A percentile compares a stretch with the other conserved stretches of the same genome.
Conservation (phyloP, 2,329 filamentous ascomycete species). For the Fusarium palustre region DNA sequence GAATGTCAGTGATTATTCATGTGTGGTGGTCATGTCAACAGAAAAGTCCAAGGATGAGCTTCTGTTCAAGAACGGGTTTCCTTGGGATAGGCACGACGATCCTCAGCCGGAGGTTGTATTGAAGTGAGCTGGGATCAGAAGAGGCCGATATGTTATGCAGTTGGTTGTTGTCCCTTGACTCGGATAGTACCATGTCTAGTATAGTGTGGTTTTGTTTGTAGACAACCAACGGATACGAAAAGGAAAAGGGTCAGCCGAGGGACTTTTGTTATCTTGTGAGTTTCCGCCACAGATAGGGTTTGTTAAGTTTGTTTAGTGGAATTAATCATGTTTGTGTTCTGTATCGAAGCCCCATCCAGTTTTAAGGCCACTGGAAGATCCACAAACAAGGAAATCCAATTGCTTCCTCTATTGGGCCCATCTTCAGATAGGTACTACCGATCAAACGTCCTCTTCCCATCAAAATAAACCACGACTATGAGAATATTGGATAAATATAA, state of each 20-base stretch:
- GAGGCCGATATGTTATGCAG: background rate
- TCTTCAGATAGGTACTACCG: too few species aligned
- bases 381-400: too few species aligned
- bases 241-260: background rate
- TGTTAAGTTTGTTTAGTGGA: too few species aligned
- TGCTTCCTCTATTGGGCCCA: too few species aligned
- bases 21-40: background rate
- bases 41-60: background rate
- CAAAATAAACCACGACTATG: too few species aligned
- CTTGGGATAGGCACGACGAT: background rate
- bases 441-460: too few species aligned
- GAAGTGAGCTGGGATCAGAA: background rate
- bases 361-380: too few species aligned
- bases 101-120: background rate
- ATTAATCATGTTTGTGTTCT: too few species aligned
- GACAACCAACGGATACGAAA: background rate
- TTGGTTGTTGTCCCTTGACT: background rate
- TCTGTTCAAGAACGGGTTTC: background rate
- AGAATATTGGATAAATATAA: too few species aligned
- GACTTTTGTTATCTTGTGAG: background rate
- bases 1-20: conserved; percentile 2
- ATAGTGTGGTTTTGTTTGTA: background rate
- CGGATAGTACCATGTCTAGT: background rate
- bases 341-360: too few species aligned
- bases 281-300: too few species aligned